phyloP scores from a whole-genome alignment of 371 early-diverging fungal species.

The Syncephalastrum sp. region DNA sequence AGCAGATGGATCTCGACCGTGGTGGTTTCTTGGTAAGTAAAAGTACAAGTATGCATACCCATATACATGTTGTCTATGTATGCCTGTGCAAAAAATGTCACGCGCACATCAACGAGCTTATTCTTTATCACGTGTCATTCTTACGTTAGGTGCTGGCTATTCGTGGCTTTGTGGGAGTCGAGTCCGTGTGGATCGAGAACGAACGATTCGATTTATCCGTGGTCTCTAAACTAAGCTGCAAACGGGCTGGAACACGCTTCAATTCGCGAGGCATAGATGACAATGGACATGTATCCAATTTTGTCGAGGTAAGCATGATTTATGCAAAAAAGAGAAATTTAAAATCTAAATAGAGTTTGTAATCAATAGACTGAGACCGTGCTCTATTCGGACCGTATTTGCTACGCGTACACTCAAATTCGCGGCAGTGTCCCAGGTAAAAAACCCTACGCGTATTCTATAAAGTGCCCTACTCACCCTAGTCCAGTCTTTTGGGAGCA shows the following conservation, averaged over 20 bases:
- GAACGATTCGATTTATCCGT: constrained; percentile 65
- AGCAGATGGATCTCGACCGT: constrained; percentile 66
- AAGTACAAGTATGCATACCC: not conserved
- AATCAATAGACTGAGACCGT: constrained; percentile 69
- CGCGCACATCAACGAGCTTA: too few species aligned
- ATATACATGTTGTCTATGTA: too few species aligned
- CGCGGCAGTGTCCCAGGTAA: constrained; percentile 92
- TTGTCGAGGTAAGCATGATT: constrained; percentile 78
- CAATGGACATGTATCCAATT: constrained; percentile 96
- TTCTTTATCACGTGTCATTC: not conserved
- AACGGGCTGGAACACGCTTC: constrained; percentile 95
- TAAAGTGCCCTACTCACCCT: not conserved
- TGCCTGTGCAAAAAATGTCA: too few species aligned
- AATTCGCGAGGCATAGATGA: constrained; percentile 97
- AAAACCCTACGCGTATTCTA: not conserved
- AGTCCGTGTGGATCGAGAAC: constrained; percentile 36
- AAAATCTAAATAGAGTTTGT: not conserved
- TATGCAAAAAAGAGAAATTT: not conserved
- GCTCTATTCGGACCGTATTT: constrained; percentile 55
- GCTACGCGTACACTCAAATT: constrained; percentile 76
- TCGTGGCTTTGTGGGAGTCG: constrained; percentile 67
- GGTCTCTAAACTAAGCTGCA: constrained; percentile 91
- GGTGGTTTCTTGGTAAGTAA: constrained; percentile 66
- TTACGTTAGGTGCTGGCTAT: constrained; percentile 54
- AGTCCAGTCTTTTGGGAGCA: constrained; percentile 94